These are phyloP conservation scores for Fusarium sp. DNA, from an alignment of 2,329 filamentous ascomycete genomes.

Conservation along the genomic window DNA sequence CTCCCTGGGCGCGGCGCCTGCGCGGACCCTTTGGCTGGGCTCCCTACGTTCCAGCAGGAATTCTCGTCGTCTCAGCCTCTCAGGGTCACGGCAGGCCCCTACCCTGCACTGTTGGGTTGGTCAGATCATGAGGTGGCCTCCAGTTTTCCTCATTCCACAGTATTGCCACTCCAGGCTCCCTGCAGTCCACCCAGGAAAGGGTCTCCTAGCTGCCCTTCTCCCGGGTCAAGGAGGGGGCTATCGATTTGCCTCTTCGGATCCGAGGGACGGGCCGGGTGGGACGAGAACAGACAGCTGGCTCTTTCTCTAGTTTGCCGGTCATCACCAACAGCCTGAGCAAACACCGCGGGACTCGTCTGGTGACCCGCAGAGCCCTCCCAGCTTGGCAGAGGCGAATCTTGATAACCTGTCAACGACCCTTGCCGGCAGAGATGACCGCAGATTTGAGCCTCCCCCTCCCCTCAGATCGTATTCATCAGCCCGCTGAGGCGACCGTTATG, in stretches of 20 bases:
- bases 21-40: slow-evolving; percentile 13
- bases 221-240: neutral
- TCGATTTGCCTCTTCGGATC: slow-evolving; percentile 23
- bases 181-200: neutral
- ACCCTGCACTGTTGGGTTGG: neutral
- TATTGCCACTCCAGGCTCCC: slow-evolving; percentile 19
- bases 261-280: slow-evolving; percentile 34
- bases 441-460: slow-evolving; percentile 8
- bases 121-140: slow-evolving; percentile 25
- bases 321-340: neutral
- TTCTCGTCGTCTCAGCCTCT: slow-evolving; percentile 17
- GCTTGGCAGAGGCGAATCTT: neutral
- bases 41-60: slow-evolving; percentile 12
- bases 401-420: neutral
- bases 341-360: neutral
- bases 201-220: neutral
- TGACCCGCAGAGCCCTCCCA: neutral
- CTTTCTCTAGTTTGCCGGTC: neutral
- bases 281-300: slow-evolving; percentile 21
- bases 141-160: slow-evolving; percentile 11
- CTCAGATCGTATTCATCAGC: neutral
- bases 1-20: slow-evolving; percentile 36
- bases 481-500: slow-evolving; percentile 18
- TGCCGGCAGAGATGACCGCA: slow-evolving; percentile 12
- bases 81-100: slow-evolving; percentile 1